These are phyloP conservation scores for Xylaria sp. DNA, from an alignment of 2,329 filamentous ascomycete genomes.

Conservation along the genomic window DNA sequence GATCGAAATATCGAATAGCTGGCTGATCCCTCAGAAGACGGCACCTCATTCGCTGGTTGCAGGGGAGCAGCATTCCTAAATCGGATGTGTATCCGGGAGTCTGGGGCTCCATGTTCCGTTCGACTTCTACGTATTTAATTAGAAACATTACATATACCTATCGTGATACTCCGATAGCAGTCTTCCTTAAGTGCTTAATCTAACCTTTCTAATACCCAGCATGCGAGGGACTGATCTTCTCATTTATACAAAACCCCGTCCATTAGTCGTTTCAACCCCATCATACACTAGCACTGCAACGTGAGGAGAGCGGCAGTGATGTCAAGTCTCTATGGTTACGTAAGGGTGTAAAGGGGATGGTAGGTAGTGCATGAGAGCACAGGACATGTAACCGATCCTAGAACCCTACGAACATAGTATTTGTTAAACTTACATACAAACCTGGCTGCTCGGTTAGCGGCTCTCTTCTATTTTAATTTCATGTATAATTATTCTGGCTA, in stretches of 20 bases:
- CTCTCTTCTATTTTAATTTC: not conserved
- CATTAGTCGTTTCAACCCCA: not conserved
- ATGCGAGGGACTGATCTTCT: not conserved
- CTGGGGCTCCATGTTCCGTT: slow-evolving; percentile 34
- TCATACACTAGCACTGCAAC: not conserved
- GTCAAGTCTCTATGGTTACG: not conserved
- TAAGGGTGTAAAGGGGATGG: slow-evolving; percentile 9
- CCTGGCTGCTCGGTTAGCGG: slow-evolving; percentile 9
- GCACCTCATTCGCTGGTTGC: slow-evolving; percentile 29
- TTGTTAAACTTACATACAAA: slow-evolving; percentile 4
- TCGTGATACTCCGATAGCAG: slow-evolving; percentile 21
- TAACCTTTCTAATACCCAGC: not conserved
- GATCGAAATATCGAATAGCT: slow-evolving; percentile 26
- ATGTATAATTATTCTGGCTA: not conserved
- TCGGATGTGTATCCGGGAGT: slow-evolving; percentile 40
- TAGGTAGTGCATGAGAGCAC: not conserved
- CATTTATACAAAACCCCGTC: slow-evolving; percentile 6
- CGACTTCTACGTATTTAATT: slow-evolving; percentile 10
- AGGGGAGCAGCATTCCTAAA: slow-evolving; percentile 39
- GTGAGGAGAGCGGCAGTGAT: too few relatives aligned
- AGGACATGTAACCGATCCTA: slow-evolving; percentile 6
- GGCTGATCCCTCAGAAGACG: slow-evolving; percentile 28
- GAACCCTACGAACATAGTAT: not conserved
- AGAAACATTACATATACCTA: slow-evolving; percentile 15
- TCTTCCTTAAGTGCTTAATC: not conserved